These are phyloP conservation scores for Hysterangium stoloniferum DNA, from an alignment of 768 basidiomycete species.

Conservation along the genomic window DNA sequence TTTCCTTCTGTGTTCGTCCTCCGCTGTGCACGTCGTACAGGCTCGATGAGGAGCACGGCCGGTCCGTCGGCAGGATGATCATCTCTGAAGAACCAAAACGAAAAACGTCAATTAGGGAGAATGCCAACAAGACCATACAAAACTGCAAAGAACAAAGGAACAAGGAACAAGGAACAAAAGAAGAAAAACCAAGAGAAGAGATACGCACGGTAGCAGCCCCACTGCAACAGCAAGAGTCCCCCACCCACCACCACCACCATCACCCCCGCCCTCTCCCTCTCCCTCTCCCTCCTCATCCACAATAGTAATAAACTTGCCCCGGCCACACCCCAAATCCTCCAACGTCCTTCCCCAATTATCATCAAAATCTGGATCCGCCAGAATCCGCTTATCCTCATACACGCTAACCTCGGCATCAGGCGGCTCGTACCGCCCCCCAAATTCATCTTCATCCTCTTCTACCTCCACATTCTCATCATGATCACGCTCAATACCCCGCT, in stretches of 20 bases:
- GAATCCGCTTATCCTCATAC: slow-evolving; percentile 77
- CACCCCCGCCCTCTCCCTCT: too few relatives aligned
- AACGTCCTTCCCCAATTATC: slow-evolving; percentile 80
- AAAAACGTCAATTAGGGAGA: too few relatives aligned
- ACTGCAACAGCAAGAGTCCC: too few relatives aligned
- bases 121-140: too few relatives aligned
- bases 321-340: slow-evolving; percentile 67
- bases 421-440: slow-evolving; percentile 26
- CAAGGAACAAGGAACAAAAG: slow-evolving; percentile 7
- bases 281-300: slow-evolving; percentile 80
- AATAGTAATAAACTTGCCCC: slow-evolving; percentile 84
- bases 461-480: too few relatives aligned
- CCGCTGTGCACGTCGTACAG: slow-evolving; percentile 50
- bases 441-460: too few relatives aligned
- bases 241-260: slow-evolving; percentile 65
- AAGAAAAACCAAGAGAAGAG: neutral
- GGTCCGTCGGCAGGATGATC: slow-evolving; percentile 45
- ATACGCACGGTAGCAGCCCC: slow-evolving; percentile 74
- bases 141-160: too few relatives aligned
- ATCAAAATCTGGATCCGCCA: slow-evolving; percentile 91
- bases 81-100: slow-evolving; percentile 37
- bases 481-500: too few relatives aligned
- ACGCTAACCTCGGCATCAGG: slow-evolving; percentile 61
- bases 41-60: slow-evolving; percentile 56
- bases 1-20: slow-evolving; percentile 28